These are phyloP conservation scores for Starmerella geochares DNA, from an alignment of 805 yeast species.

Conservation along the genomic window DNA sequence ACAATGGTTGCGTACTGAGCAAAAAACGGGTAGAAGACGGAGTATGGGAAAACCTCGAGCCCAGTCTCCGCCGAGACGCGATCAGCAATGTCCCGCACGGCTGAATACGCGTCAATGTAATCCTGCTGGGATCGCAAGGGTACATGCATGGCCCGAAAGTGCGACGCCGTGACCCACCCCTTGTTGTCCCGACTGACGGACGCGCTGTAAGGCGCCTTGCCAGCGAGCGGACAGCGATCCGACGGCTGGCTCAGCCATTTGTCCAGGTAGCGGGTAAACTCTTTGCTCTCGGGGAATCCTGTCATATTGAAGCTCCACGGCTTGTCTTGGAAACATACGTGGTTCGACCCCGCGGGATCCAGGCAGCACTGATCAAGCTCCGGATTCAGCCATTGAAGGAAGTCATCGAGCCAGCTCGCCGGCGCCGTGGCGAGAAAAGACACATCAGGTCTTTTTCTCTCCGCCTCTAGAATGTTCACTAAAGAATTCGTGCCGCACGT, in stretches of 20 bases:
- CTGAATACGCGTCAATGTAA: conserved; percentile 67
- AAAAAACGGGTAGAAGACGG: conserved; percentile 86
- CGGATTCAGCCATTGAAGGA: conserved; percentile 77
- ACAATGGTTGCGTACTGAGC: conserved; percentile 72
- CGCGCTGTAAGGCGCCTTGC: conserved; percentile 78
- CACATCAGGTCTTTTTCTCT: conserved; percentile 51
- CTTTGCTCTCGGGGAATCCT: conserved; percentile 69
- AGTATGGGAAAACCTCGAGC: conserved; percentile 69
- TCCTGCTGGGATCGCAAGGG: conserved; percentile 77
- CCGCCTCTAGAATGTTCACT: conserved; percentile 75
- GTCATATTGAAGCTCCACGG: conserved; percentile 54
- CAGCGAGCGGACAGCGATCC: conserved; percentile 90
- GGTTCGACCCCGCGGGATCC: conserved; percentile 31
- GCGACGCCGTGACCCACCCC: conserved; percentile 18
- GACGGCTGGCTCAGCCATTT: conserved; percentile 75
- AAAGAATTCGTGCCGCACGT: conserved; percentile 71
- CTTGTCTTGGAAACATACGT: conserved; percentile 45
- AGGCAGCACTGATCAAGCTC: conserved; percentile 73
- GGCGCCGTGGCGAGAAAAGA: conserved; percentile 73
- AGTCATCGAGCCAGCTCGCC: conserved; percentile 91
- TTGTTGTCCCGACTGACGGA: conserved; percentile 35
- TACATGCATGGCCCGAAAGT: conserved; percentile 64
- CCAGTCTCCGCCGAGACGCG: conserved; percentile 37
- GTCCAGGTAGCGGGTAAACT: conserved; percentile 60
- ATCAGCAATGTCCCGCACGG: conserved; percentile 55